Evolutionary conservation across 2,329 filamentous ascomycete species (phyloP), one percentile per base, ranked within the genome.

Genomic region (Balansia obtecta): DNA sequence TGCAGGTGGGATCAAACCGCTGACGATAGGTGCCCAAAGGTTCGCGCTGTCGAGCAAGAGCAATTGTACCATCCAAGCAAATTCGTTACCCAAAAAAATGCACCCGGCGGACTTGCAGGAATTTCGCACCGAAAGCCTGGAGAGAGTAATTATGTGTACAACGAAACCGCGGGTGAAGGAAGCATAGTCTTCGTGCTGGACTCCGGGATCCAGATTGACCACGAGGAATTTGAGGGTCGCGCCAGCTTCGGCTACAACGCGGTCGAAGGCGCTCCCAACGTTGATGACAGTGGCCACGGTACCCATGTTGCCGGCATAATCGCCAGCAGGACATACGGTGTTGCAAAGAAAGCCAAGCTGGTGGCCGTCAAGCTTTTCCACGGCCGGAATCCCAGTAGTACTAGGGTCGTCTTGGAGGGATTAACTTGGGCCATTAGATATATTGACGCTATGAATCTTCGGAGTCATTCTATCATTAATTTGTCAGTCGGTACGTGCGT

Each of bases 151-250:
- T 75, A 74, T 55, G 53, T 61, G 30, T 74, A 73, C 58, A 68
- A 74, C 53, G 51, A 56, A 9, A 64, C 58, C 18, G 68, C 70
- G 20, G 72, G 72, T 13, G 50, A 58, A 13, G 66, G 62, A 33
- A 69, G 64, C 48, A 78, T 68, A 53, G 65, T 71, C 46, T 81
- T 80, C 58, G 62, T 81, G 48, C 63, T 80, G 50, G 77, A 81
- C 60, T 77, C 73, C 0, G 77, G 77, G 38, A 71, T 80, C 48
- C 66, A 68, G 41, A 67, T 63, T 18, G 51, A 59, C 5, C 77
- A 81, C 57, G 37, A 59, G 49, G 65, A 73, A 43, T 74, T 74
- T 45, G 67, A 66, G 45, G 67, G 67, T 10, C 68, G 72, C 10
- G 72, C 71, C 33, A 60, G 56, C 18, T 63, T 61, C 34, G 67